Evolutionary conservation across 2,329 filamentous ascomycete genomes (phyloP), one percentile per base, ranked within the genome.

Genomic region (Phoma sp.): DNA sequence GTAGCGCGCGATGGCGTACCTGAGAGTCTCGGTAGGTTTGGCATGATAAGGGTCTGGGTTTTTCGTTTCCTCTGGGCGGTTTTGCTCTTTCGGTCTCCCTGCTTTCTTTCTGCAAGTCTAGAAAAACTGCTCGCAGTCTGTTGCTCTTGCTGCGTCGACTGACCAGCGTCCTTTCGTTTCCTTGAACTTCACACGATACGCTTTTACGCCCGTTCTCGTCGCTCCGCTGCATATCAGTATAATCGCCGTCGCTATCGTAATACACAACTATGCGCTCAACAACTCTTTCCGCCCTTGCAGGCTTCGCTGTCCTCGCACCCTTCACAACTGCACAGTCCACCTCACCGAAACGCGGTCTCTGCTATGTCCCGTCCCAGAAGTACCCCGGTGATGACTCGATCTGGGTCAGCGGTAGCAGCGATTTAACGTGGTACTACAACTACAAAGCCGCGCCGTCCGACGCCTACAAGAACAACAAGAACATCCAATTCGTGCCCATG

Each of bases 341-440:
- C 26, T 81, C 82, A 5, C 66, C 79, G 14, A 93, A 93, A 74
- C 88, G 91, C 62, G 90, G 90, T 23, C 87, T 95, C 46, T 83
- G 86, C 66, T 90, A 87, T 73, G 83, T 90, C 15, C 81, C 84
- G 6, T 83, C 85, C 54, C 59, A 75, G 5, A 69, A 82, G 1
- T 76, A 81, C 51, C 80, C 84, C 0, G 54, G 78, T 14, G 90
- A 93, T 75, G 85, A 91, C 75, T 71, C 80, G 39, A 79, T 89
- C 64, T 93, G 89, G 88, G 76, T 47, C n/a, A 80, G 10, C 5
- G 80, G 78, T 30, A 84, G 83, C 15, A 55, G 42, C 1, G 83
- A 86, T 34, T 75, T 93, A 49, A 88, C 86, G 3, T 95, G 91
- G 91, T 95, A 95, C 80, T 95, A 93, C 82, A 93, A 93, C 78